Conservation (phyloP, 2,329 filamentous ascomycete species). For the Colletotrichum tropicale region DNA sequence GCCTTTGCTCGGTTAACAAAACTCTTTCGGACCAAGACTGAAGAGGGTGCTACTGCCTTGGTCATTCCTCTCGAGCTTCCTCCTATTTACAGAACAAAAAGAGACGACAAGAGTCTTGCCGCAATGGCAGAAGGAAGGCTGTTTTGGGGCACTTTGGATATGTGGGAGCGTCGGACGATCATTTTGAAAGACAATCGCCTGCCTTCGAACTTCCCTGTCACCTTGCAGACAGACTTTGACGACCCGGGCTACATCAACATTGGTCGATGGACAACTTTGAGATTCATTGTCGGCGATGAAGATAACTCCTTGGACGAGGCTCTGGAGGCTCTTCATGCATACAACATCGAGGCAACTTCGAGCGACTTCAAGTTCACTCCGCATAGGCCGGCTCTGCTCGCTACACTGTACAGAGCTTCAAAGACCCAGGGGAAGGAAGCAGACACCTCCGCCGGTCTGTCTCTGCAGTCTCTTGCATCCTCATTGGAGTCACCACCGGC, state of each 20-base stretch:
- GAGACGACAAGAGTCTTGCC: conserved; percentile 11
- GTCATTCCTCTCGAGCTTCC: conserved; percentile 7
- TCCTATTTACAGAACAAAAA: background rate
- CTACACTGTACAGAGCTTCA: background rate
- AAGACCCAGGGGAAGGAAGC: background rate
- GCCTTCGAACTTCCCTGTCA: conserved; percentile 38
- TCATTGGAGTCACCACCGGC: conserved; percentile 36
- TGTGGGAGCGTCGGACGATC: conserved; percentile 55
- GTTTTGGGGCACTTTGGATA: conserved; percentile 44
- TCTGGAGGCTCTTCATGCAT: conserved; percentile 66
- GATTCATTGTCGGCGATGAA: conserved; percentile 42
- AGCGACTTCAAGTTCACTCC: conserved; percentile 45
- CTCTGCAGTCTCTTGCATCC: conserved; percentile 42
- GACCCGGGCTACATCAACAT: conserved; percentile 49
- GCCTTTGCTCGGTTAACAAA: conserved; percentile 50
- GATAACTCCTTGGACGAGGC: conserved; percentile 44
- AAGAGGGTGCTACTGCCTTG: conserved; percentile 19
- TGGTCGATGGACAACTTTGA: conserved; percentile 62
- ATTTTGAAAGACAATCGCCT: conserved; percentile 41
- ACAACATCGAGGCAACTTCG: conserved; percentile 66
- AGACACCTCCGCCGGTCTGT: background rate
- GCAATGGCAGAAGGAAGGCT: conserved; percentile 21
- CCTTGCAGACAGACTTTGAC: conserved; percentile 39
- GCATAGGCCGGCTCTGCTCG: background rate
- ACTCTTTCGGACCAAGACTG: conserved; percentile 38